Percentiles rank a stretch among this genome's conserved stretches.
phyloP scores from a whole-genome alignment of 2,329 filamentous ascomycete species.

The Colletotrichum sp. region DNA sequence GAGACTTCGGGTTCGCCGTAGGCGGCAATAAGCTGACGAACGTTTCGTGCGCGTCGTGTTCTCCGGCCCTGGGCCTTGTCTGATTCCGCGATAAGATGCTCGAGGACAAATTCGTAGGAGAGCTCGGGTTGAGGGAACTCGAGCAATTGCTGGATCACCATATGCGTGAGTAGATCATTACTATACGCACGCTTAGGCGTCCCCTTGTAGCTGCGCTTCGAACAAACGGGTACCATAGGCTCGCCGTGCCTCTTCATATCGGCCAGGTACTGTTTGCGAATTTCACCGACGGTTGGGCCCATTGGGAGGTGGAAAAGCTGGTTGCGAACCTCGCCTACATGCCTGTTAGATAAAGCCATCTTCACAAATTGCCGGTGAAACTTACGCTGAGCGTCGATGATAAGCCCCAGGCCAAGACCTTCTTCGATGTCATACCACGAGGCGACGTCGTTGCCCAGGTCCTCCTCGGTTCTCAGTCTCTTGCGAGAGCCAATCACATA shows the following conservation, averaged over 20 bases:
- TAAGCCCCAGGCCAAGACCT: neutral
- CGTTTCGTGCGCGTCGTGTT: neutral
- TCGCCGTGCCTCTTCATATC: constrained; percentile 12
- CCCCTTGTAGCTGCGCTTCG: constrained; percentile 7
- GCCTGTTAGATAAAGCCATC: neutral
- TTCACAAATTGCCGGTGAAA: neutral
- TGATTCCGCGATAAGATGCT: constrained; percentile 1
- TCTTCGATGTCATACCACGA: constrained; percentile 4
- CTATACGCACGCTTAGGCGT: constrained; percentile 9
- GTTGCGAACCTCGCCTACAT: constrained; percentile 1
- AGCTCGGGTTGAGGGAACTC: constrained; percentile 11
- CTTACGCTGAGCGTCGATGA: constrained; percentile 14
- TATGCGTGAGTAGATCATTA: constrained; percentile 9
- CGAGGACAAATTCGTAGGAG: constrained; percentile 11
- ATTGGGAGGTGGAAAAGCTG: neutral
- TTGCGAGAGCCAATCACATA: constrained; percentile 14
- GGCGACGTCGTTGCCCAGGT: neutral
- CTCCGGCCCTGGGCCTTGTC: neutral
- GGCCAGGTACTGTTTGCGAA: neutral
- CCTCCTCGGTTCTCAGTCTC: neutral
- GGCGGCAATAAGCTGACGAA: constrained; percentile 4
- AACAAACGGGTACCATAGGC: neutral
- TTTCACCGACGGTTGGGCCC: neutral
- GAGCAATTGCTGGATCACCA: constrained; percentile 7
- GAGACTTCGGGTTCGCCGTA: constrained; percentile 14